Conservation (phyloP, 78 protist species). For the Paratrimastix pyriformis region DNA sequence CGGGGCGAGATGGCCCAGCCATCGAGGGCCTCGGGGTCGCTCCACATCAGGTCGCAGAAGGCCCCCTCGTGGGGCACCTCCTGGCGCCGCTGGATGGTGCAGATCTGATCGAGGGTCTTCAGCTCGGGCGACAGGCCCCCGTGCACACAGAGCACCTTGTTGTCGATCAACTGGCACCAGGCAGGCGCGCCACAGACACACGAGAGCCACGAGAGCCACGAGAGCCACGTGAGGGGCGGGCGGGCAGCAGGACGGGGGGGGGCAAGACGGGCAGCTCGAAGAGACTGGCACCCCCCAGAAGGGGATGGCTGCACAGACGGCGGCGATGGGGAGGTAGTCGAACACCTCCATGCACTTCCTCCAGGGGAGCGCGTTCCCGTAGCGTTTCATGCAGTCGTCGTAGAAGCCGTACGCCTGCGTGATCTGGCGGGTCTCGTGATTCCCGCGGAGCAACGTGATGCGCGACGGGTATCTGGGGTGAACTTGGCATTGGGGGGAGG, state of each 20-base stretch:
- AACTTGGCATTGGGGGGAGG: no score
- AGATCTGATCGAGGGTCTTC: slow-evolving; percentile 60
- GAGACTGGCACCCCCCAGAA: no score
- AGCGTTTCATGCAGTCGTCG: slow-evolving; percentile 92
- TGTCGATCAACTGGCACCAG: slow-evolving; percentile 9
- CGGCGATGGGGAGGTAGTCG: slow-evolving; percentile 45
- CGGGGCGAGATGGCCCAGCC: slow-evolving; percentile 95
- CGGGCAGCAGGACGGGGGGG: no score
- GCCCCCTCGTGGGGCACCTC: slow-evolving; percentile 95
- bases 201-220: no score
- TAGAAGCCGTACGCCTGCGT: slow-evolving; percentile 94
- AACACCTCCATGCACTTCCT: slow-evolving; percentile 67
- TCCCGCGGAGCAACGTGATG: slow-evolving; percentile 86
- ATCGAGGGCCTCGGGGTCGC: slow-evolving; percentile 92
- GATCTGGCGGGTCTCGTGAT: slow-evolving; percentile 90
- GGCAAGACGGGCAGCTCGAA: no score
- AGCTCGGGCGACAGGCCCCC: slow-evolving; percentile 15
- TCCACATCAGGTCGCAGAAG: slow-evolving; percentile 96
- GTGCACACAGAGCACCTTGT: slow-evolving; percentile 6
- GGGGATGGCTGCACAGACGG: no score
- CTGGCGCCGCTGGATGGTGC: slow-evolving; percentile 57
- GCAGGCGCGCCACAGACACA: no score
- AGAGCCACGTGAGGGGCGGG: no score
- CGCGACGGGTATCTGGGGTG: slow-evolving; percentile 76
- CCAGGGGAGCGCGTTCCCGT: slow-evolving; percentile 92